Percentiles rank a stretch among this genome's conserved stretches.
These are phyloP conservation scores for Tilletia setariae DNA, from an alignment of 1,284 basidiomycete genomes.

Conservation along the genomic window DNA sequence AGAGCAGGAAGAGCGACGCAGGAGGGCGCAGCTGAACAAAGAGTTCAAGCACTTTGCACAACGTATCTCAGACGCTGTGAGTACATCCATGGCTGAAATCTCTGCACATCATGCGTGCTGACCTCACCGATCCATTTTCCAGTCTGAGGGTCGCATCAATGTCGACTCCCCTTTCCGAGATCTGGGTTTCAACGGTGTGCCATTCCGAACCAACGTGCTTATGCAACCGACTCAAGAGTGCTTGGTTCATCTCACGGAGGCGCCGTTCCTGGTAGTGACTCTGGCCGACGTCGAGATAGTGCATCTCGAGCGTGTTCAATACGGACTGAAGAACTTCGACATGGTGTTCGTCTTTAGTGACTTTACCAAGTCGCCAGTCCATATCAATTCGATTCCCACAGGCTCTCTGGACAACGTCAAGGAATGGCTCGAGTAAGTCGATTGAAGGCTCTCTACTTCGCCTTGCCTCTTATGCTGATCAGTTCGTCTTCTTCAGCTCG, in stretches of 20 bases:
- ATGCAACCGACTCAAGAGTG: slow-evolving; percentile 96
- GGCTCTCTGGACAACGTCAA: slow-evolving; percentile 49
- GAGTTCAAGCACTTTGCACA: slow-evolving; percentile 93
- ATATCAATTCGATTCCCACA: slow-evolving; percentile 49
- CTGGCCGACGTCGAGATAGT: slow-evolving; percentile 92
- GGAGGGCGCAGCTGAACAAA: slow-evolving; percentile 83
- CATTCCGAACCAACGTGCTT: slow-evolving; percentile 88
- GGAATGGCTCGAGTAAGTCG: slow-evolving; percentile 73
- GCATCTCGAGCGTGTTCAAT: slow-evolving; percentile 94
- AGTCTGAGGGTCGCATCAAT: slow-evolving; percentile 71
- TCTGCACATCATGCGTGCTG: neutral
- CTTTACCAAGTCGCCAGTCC: slow-evolving; percentile 83
- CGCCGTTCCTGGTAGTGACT: slow-evolving; percentile 93
- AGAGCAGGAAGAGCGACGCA: slow-evolving; percentile 92
- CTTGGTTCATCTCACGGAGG: slow-evolving; percentile 88
- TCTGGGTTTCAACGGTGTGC: slow-evolving; percentile 93
- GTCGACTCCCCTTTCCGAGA: slow-evolving; percentile 97
- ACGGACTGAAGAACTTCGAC: slow-evolving; percentile 94
- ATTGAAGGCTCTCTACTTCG: neutral
- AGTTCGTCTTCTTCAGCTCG: slow-evolving; percentile 11
- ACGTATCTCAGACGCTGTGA: slow-evolving; percentile 76
- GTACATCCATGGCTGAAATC: slow-evolving; percentile 50
- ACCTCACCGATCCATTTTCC: neutral
- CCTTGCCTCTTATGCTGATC: neutral
- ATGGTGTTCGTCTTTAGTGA: slow-evolving; percentile 95